Base-by-base conservation (phyloP, 805 yeast genomes). In the Schizosaccharomyces japonicus region DNA sequence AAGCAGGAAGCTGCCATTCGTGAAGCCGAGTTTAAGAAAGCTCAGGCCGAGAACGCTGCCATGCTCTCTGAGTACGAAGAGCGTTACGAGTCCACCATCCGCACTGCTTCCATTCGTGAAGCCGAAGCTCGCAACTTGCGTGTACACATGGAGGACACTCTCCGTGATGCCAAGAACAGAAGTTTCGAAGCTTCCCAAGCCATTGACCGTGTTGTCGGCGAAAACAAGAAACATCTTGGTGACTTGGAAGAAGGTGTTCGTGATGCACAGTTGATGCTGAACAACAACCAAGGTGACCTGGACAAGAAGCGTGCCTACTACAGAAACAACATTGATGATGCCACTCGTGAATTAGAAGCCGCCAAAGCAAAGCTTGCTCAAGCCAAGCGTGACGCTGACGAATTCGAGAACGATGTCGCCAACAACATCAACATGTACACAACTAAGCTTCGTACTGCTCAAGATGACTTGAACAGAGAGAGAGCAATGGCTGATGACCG, bases 31-130 rank as follows among this genome's bases (percentile, higher is more conserved):
- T 15, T 19, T 27, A 36, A 21, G 23, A 36, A 36, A 11, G 23
- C 13, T 6, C 42, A 36, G 13, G 17, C 17, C 10, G 42, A 36
- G 23, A 19, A 15, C 26, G 23, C 15, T 19, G 42, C 42, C 23
- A 5, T 36, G 25, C 27, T 36, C 13, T 25, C 42, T 23, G 42
- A 36, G 23, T 36, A 19, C 13, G 42, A 36, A n/a, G 42, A 36
- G 23, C 42, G 42, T n/a, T 19, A 36, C 23, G 42, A 36, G 13
- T 19, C 25, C 27, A 36, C 42, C 5, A n/a, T 36, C 13, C 42
- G 42, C 23, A 36, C 42, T 23, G 42, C 42, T 19, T 36, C 42
- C 6, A 36, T 36, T 21, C 42, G 42, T 11, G 42, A 36, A 4
- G 42, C 42, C 23, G 42, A 36, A 23, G 42, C 42, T 21, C 17